Evolutionary conservation across 495 filamentous ascomycete genomes (phyloP).

Genomic region (Xylaria cubensis): DNA sequence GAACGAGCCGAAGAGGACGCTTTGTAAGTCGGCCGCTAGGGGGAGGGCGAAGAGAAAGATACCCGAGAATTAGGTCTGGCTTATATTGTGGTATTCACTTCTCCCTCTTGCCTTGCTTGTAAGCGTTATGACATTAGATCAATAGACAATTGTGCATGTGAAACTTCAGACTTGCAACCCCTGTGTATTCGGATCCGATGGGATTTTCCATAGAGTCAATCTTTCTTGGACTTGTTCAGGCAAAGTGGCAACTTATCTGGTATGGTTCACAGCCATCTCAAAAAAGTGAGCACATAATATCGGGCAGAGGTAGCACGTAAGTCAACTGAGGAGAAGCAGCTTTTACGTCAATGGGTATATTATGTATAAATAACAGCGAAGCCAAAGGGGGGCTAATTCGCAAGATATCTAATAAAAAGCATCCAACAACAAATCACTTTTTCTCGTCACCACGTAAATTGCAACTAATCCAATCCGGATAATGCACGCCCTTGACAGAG

Average conservation of each 20-base stretch:
- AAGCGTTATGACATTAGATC: not conserved
- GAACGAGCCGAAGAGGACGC: constrained; percentile 46
- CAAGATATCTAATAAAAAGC: constrained; percentile 26
- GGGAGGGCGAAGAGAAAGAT: constrained; percentile 48
- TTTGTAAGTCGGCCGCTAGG: constrained; percentile 56
- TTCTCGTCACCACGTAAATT: constrained; percentile 3
- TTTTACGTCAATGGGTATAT: constrained; percentile 41
- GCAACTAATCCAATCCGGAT: not conserved
- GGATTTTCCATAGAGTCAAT: not conserved
- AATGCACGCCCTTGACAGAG: not conserved
- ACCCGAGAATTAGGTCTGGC: constrained; percentile 37
- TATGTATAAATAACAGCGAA: constrained; percentile 39
- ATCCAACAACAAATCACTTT: constrained; percentile 18
- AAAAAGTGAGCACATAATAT: not conserved
- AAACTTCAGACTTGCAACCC: not conserved
- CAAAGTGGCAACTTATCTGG: not conserved
- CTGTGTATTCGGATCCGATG: not conserved
- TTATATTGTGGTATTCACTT: not conserved
- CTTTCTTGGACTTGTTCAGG: not conserved
- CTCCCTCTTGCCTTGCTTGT: not conserved
- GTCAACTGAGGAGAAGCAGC: too few relatives aligned
- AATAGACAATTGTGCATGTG: not conserved
- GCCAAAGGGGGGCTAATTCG: constrained; percentile 29
- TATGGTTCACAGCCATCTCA: not conserved
- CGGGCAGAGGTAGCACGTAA: too few relatives aligned